These are phyloP conservation scores for Aspergillus fumigatiaffinis DNA, from an alignment of 2,329 filamentous ascomycete genomes.

Conservation along the genomic window DNA sequence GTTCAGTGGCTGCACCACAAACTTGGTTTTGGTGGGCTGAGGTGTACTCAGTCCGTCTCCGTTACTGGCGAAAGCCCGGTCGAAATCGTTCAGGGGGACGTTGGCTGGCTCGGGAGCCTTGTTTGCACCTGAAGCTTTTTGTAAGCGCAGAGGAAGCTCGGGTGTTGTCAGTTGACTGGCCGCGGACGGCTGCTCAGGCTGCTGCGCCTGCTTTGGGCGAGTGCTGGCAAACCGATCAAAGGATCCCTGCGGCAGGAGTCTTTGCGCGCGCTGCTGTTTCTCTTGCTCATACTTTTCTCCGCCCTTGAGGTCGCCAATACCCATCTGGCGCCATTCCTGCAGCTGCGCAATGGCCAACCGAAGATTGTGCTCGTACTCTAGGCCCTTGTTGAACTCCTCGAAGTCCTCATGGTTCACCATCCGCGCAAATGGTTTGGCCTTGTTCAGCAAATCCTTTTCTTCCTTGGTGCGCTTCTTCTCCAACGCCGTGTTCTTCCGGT, in stretches of 20 bases:
- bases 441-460: constrained; percentile 84
- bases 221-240: constrained; percentile 79
- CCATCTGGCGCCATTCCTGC: constrained; percentile 86
- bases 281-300: constrained; percentile 93
- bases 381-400: constrained; percentile 74
- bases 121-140: constrained; percentile 34
- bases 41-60: constrained; percentile 39
- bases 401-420: constrained; percentile 97
- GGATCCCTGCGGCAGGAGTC: constrained; percentile 65
- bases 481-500: constrained; percentile 79
- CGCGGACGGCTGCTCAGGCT: constrained; percentile 69
- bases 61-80: constrained; percentile 51
- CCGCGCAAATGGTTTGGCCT: constrained; percentile 89
- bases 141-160: constrained; percentile 65
- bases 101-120: constrained; percentile 30
- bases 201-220: constrained; percentile 65
- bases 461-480: constrained; percentile 98
- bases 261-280: constrained; percentile 70
- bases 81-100: constrained; percentile 48
- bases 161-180: constrained; percentile 73
- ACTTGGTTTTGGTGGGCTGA: constrained; percentile 46
- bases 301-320: constrained; percentile 76
- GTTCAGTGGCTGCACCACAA: constrained; percentile 47
- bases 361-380: constrained; percentile 87
- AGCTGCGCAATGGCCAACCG: constrained; percentile 84